These are phyloP conservation scores for Sabuloglossum arenarium DNA, from an alignment of 495 filamentous ascomycete species.

Conservation along the genomic window DNA sequence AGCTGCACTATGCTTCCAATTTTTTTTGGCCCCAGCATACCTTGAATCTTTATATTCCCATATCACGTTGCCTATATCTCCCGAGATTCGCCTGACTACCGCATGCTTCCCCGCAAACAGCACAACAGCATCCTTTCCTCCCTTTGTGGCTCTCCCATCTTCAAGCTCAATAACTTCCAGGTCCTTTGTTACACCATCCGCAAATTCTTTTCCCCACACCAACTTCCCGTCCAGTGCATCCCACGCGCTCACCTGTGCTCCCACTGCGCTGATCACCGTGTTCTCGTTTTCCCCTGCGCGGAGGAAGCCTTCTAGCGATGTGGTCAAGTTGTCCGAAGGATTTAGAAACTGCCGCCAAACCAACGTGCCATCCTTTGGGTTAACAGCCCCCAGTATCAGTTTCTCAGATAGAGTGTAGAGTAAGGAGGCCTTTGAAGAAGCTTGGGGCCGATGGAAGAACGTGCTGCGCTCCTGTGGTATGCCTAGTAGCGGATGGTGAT, in stretches of 20 bases:
- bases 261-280: constrained; percentile 49
- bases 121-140: constrained; percentile 48
- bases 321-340: neutral
- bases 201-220: constrained; percentile 45
- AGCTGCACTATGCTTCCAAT: neutral
- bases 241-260: constrained; percentile 54
- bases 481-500: constrained; percentile 77
- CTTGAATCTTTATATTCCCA: constrained; percentile 57
- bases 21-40: constrained; percentile 12
- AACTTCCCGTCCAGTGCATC: constrained; percentile 60
- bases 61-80: constrained; percentile 44
- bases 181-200: constrained; percentile 39
- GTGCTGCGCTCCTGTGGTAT: constrained; percentile 60
- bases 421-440: constrained; percentile 65
- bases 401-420: constrained; percentile 79
- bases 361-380: constrained; percentile 63
- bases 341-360: constrained; percentile 65
- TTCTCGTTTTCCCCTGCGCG: constrained; percentile 52
- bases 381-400: constrained; percentile 65
- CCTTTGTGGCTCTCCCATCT: constrained; percentile 23
- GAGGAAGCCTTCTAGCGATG: constrained; percentile 27
- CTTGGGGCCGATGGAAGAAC: constrained; percentile 79
- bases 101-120: constrained; percentile 38
- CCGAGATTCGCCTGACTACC: constrained; percentile 49
- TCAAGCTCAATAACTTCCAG: constrained; percentile 60